Base-by-base conservation (phyloP, 768 basidiomycete genomes). In the Podaxis sp. region DNA sequence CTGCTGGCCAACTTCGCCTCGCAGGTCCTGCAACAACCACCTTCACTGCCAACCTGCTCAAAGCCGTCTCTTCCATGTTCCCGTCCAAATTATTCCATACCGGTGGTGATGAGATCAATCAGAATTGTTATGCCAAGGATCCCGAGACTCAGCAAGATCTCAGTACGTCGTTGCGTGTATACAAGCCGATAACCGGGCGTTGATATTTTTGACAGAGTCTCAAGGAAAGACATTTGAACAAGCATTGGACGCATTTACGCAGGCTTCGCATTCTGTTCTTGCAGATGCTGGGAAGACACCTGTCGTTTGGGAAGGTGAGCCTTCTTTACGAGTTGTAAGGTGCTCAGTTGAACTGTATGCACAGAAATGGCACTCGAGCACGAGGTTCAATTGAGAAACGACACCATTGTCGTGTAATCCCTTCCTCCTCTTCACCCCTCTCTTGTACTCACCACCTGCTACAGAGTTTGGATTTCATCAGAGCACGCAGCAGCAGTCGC, bases 91-190 rank as follows among this genome's bases (percentile, higher is more conserved):
- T 91, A 64, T 87, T 95, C 67, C 84, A 85, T 66, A 91, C 92
- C 0, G 94, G 94, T 0, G 93, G 94, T 0, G 93, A 95, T 65
- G 92, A 94, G 67, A 70, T 94, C 64, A 93, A 94, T 63, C 71
- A 73, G 2, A 78, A 78, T 13, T 92, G 90, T 71, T 93, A 92
- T 67, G 70, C 71, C 2, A 70, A 88, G 19, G 93, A 95, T 69
- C 68, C 77, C 1, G 73, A 78, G 65, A 90, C 90, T 0, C 84
- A 87, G 65, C 72, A 76, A 0, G 82, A 84, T 2, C 76, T 94
- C 52, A 75, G 75, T n/a, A 59, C 26, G 52, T 40, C 7, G 38
- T 38, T 49, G 59, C 9, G 26, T 49, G n/a, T 6, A 28, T 17
- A 15, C 33, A 12, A 26, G 8, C 17, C 12, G 22, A 17, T 52